Percentiles rank a stretch among this genome's conserved stretches.
Evolutionary conservation across 2,329 filamentous ascomycete species (phyloP).

Genomic region (Trichoderma pleuroti): DNA sequence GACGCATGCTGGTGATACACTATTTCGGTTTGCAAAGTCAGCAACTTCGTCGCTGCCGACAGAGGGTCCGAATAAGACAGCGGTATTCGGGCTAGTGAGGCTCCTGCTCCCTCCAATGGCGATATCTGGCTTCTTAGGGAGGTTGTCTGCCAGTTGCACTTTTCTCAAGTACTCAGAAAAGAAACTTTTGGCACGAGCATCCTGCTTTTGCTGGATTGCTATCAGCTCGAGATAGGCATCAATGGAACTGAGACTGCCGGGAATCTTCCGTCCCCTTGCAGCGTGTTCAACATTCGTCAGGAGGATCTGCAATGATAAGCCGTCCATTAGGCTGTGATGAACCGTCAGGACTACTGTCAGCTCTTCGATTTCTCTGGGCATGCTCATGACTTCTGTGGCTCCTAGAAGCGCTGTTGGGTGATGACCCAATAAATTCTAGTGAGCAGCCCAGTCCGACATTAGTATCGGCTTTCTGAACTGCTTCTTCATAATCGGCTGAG

Average conservation of each 20-base stretch:
- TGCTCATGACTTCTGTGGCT: background rate
- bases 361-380: background rate
- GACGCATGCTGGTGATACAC: slow-evolving; percentile 4
- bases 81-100: background rate
- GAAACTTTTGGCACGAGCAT: background rate
- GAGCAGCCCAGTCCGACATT: background rate
- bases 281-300: slow-evolving; percentile 1
- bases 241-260: background rate
- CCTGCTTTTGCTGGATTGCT: background rate
- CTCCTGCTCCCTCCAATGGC: background rate
- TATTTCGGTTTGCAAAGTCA: background rate
- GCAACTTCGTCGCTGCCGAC: background rate
- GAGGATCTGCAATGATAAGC: slow-evolving; percentile 4
- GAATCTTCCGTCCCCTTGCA: background rate
- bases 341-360: slow-evolving; percentile 6
- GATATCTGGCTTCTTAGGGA: background rate
- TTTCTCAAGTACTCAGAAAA: background rate
- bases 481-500: background rate
- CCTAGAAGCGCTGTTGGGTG: background rate
- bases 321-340: slow-evolving; percentile 16
- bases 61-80: background rate
- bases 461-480: background rate
- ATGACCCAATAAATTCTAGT: background rate
- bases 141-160: background rate
- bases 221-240: background rate